Base-by-base conservation (phyloP, 2,329 filamentous ascomycete species). In the Graphiopsis chlorocephala region DNA sequence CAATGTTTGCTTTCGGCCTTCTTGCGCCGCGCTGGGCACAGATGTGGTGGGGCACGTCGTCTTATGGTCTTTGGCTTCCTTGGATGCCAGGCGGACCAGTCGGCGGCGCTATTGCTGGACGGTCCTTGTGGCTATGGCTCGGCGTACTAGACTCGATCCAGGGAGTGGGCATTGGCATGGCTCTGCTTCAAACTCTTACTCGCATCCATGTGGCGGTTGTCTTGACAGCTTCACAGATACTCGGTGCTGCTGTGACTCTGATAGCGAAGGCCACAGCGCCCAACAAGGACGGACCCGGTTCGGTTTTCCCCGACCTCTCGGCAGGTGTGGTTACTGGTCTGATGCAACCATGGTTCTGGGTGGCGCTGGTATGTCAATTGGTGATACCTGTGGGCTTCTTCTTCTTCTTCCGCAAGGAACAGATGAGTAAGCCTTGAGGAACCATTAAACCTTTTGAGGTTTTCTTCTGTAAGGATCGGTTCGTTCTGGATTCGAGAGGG, bases 161-260 rank as follows among this genome's bases (percentile, higher is more conserved):
- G 72, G 86, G 86, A 29, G 83, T 89, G 1, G 87, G 87, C 2
- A 82, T 89, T 53, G 87, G 87, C 61, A 89, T 89, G 86, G 85
- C 89, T 58, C 78, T 90, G 7, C 75, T 89, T 47, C 85, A 87
- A 69, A 89, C 86, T 0, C 53, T 70, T 26, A 89, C 87, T 1
- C 78, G 87, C 14, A 81, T 87, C 71, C 87, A 89, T 70, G 86
- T 89, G 55, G 81, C 84, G 53, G 86, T 86, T 66, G 84, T 85
- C 0, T 76, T 89, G 15, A 80, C 87, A 17, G 81, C 78, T 0
- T 85, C 86, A 5, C 87, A 90, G 73, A 82, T 88, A 5, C 70
- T 89, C 14, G 87, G 87, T 4, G 84, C 83, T 3, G 73, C 84
- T 2, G 84, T 84, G 2, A 89, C 87, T 1, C 88, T 89, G 33